Evolutionary conservation across 2,329 filamentous ascomycete species (phyloP).

Genomic region (Dendryphion nanum): DNA sequence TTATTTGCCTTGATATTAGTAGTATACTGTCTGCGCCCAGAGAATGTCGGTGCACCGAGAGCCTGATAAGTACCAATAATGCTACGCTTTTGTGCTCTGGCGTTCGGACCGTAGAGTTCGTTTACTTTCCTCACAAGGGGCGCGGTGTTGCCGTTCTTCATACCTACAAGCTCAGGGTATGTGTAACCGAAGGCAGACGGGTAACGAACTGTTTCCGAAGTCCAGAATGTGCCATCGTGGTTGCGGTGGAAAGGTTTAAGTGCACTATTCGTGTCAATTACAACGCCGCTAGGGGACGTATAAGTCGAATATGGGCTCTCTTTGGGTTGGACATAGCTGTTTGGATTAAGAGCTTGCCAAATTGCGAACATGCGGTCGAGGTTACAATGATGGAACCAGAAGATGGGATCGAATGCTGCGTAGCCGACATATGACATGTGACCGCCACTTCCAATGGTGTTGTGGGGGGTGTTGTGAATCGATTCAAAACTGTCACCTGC

Average conservation of each 20-base stretch:
- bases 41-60: slow-evolving; percentile 9
- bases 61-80: background rate
- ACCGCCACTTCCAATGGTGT: slow-evolving; percentile 22
- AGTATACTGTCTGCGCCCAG: slow-evolving; percentile 55
- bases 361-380: slow-evolving; percentile 74
- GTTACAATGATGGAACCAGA: slow-evolving; percentile 74
- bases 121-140: slow-evolving; percentile 57
- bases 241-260: slow-evolving; percentile 67
- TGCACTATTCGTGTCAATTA: slow-evolving; percentile 56
- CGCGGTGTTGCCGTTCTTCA: slow-evolving; percentile 32
- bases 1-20: slow-evolving; percentile 64
- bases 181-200: slow-evolving; percentile 68
- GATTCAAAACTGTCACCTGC: slow-evolving; percentile 35
- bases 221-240: slow-evolving; percentile 63
- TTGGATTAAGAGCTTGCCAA: slow-evolving; percentile 72
- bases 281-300: slow-evolving; percentile 55
- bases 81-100: slow-evolving; percentile 10
- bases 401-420: slow-evolving; percentile 76
- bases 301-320: slow-evolving; percentile 57
- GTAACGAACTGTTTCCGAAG: slow-evolving; percentile 60
- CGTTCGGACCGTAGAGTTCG: slow-evolving; percentile 55
- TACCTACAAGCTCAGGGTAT: slow-evolving; percentile 62
- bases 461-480: slow-evolving; percentile 29
- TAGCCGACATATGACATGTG: slow-evolving; percentile 63
- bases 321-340: slow-evolving; percentile 63